Evolutionary conservation across 2,329 filamentous ascomycete species (phyloP).

Genomic region (Coniochaeta ligniaria): DNA sequence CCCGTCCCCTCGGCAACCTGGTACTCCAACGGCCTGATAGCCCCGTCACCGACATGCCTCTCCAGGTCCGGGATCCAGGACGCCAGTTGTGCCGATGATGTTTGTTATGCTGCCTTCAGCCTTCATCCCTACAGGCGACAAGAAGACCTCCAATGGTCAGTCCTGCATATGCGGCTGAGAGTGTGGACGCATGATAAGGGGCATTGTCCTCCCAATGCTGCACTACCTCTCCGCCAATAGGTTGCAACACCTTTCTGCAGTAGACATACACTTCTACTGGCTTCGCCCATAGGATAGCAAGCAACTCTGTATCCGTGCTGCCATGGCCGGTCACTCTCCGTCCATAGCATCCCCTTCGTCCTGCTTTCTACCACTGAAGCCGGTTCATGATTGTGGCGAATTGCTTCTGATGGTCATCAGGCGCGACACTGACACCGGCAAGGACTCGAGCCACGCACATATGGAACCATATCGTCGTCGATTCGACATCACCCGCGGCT

Average conservation of each 20-base stretch:
- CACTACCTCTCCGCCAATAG: neutral
- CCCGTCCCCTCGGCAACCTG: constrained; percentile 13
- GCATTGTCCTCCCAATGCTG: neutral
- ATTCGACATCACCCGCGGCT: neutral
- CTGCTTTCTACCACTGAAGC: neutral
- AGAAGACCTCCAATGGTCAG: neutral
- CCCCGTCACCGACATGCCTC: constrained; percentile 13
- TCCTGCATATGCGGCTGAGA: neutral
- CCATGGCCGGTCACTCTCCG: too few relatives aligned
- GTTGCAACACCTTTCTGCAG: neutral
- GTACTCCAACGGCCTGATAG: constrained; percentile 15
- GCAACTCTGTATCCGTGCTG: too few relatives aligned
- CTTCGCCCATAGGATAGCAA: neutral
- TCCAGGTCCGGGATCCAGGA: constrained; percentile 14
- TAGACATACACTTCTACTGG: neutral
- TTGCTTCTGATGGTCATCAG: neutral
- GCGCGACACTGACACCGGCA: too few relatives aligned
- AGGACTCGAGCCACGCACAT: neutral
- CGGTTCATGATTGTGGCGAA: neutral
- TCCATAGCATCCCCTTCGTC: neutral
- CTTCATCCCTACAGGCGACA: neutral
- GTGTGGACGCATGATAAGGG: neutral
- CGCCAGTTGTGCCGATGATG: constrained; percentile 3
- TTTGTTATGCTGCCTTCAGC: neutral
- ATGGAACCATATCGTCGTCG: neutral